These are phyloP conservation scores for Chenopodium berlandieri DNA, from an alignment of 148 eudicot species.

Conservation along the genomic window DNA sequence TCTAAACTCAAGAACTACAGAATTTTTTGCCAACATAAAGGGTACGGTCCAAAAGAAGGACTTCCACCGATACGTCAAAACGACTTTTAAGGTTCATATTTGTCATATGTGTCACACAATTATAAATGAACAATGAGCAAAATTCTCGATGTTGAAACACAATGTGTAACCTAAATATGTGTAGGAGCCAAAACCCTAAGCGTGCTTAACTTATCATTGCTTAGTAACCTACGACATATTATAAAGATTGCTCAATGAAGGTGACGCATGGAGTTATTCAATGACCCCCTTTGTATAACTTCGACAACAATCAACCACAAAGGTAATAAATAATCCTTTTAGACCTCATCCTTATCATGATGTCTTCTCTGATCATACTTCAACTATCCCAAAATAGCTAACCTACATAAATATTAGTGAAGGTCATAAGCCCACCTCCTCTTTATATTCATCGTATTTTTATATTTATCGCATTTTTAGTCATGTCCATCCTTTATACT, in stretches of 20 bases:
- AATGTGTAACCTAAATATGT: not conserved
- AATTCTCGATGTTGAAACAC: not conserved
- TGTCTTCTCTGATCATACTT: not conserved
- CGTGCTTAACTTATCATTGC: not conserved
- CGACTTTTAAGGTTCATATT: no score
- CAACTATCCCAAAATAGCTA: not conserved
- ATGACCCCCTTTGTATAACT: not conserved
- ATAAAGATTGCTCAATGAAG: not conserved
- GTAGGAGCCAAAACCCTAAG: not conserved
- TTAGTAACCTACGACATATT: not conserved
- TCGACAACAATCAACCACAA: not conserved
- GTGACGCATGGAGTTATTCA: not conserved
- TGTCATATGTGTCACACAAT: not conserved
- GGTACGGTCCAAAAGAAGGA: not conserved
- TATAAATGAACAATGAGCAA: not conserved
- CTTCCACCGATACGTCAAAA: no score
- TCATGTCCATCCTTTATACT: no score
- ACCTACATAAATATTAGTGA: no score
- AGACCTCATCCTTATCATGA: not conserved
- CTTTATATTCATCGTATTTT: no score
- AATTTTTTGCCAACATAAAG: not conserved
- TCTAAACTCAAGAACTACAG: not conserved
- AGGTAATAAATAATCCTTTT: not conserved
- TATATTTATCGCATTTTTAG: no score
- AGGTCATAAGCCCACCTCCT: no score